These are phyloP conservation scores for Neoboletus magnificus DNA, from an alignment of 768 basidiomycete species.

Conservation along the genomic window DNA sequence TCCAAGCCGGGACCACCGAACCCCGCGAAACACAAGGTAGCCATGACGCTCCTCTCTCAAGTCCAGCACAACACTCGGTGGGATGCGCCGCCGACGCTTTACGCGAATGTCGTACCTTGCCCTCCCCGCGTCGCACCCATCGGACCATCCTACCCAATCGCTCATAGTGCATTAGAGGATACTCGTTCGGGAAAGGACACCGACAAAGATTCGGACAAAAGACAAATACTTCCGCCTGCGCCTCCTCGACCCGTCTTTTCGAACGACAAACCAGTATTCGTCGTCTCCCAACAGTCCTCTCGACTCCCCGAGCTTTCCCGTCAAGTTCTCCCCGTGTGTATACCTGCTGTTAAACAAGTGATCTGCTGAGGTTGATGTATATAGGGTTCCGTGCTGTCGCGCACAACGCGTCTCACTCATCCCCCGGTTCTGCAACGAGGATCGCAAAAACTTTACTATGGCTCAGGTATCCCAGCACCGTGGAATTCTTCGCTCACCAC, in stretches of 20 bases:
- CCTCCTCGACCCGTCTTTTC: constrained; percentile 40
- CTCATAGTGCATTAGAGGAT: constrained; percentile 32
- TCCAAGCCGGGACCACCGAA: constrained; percentile 48
- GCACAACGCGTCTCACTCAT: constrained; percentile 62
- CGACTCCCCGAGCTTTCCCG: constrained; percentile 66
- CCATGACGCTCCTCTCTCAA: constrained; percentile 62
- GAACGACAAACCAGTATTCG: constrained; percentile 55
- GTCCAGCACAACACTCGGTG: constrained; percentile 58
- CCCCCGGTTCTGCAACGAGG: constrained; percentile 59
- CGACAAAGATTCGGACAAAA: constrained; percentile 52
- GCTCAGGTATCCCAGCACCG: constrained; percentile 38
- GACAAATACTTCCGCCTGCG: constrained; percentile 31
- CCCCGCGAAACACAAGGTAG: constrained; percentile 69
- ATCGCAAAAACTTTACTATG: constrained; percentile 40
- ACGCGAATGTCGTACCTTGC: constrained; percentile 54
- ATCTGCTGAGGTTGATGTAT: not conserved
- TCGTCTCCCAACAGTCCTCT: constrained; percentile 60
- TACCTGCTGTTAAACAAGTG: not conserved
- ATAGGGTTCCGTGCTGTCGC: constrained; percentile 53
- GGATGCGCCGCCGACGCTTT: constrained; percentile 67
- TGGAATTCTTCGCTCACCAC: constrained; percentile 39
- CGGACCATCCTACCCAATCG: constrained; percentile 63
- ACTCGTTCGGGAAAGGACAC: constrained; percentile 40
- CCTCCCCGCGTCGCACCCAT: constrained; percentile 61
- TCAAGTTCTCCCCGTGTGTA: constrained; percentile 62